A percentile compares a stretch with the other conserved stretches of the same genome.
phyloP scores from a whole-genome alignment of 345 rosid genomes.

The Populus deltoides region DNA sequence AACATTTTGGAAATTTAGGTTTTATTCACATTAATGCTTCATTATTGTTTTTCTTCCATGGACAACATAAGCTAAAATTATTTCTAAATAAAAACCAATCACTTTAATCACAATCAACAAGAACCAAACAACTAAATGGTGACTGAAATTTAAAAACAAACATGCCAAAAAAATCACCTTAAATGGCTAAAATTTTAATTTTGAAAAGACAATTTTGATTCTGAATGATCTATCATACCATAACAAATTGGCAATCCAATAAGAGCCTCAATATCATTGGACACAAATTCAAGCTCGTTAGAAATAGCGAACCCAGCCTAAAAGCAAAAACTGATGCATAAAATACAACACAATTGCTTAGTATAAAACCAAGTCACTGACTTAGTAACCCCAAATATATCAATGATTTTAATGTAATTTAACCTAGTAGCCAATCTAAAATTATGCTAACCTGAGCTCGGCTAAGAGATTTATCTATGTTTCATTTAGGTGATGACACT shows the following conservation, averaged over 20 bases:
- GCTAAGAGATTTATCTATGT: constrained; percentile 49
- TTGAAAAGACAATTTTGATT: too few species aligned
- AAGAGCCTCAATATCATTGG: constrained; percentile 38
- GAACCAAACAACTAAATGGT: too few species aligned
- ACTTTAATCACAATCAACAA: too few species aligned
- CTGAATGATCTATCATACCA: constrained; percentile 13
- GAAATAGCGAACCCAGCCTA: constrained; percentile 55
- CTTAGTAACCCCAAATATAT: constrained; percentile 52
- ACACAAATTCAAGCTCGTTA: constrained; percentile 43
- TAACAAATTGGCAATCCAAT: constrained; percentile 59
- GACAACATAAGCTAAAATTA: too few species aligned
- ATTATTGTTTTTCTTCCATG: too few species aligned
- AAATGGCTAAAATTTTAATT: too few species aligned
- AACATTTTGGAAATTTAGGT: too few species aligned
- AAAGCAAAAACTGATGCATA: constrained; percentile 66
- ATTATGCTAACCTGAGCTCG: constrained; percentile 57
- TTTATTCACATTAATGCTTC: too few species aligned
- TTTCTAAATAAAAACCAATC: too few species aligned
- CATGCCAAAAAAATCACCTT: too few species aligned
- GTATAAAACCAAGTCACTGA: constrained; percentile 54
- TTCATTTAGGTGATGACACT: constrained; percentile 64
- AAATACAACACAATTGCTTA: constrained; percentile 58
- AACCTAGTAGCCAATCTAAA: constrained; percentile 54
- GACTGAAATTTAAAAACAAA: too few species aligned
- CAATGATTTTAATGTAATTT: constrained; percentile 41